Evolutionary conservation across 225 moss, liverwort and hornwort genomes (phyloP).

Genomic region (Polytrichum formosum): DNA sequence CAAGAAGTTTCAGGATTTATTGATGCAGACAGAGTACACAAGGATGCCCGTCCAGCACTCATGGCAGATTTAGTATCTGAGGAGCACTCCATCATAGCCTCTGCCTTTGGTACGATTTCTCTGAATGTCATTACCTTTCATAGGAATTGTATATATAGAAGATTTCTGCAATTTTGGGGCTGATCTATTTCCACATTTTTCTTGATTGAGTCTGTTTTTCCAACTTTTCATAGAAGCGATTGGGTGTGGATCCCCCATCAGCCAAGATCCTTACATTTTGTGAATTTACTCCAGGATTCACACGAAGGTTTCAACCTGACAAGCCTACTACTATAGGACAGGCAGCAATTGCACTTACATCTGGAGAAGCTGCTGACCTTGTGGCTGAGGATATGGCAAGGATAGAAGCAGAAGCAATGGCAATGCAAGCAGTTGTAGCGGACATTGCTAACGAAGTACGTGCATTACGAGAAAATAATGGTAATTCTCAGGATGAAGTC

Average conservation of each 20-base stretch:
- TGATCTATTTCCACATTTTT: no score
- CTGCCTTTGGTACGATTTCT: constrained; percentile 55
- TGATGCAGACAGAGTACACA: constrained; percentile 61
- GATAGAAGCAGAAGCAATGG: constrained; percentile 65
- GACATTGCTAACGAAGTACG: constrained; percentile 63
- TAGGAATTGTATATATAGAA: no score
- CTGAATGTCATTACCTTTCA: background rate
- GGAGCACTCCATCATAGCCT: constrained; percentile 57
- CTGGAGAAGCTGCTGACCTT: constrained; percentile 62
- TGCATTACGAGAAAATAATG: constrained; percentile 54
- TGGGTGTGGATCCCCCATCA: background rate
- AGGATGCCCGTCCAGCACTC: constrained; percentile 57
- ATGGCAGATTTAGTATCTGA: constrained; percentile 62
- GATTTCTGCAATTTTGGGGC: no score
- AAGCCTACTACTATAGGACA: constrained; percentile 72
- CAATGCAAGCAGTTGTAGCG: constrained; percentile 60
- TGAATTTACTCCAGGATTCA: constrained; percentile 29
- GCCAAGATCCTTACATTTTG: background rate
- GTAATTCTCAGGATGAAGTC: constrained; percentile 54
- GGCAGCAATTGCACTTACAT: constrained; percentile 68
- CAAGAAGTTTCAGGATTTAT: constrained; percentile 57
- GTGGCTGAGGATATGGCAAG: constrained; percentile 70
- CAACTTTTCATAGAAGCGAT: no score
- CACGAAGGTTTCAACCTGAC: constrained; percentile 75
- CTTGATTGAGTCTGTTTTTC: no score